A percentile compares a stretch with the other conserved stretches of the same genome.
phyloP scores from a whole-genome alignment of 495 filamentous ascomycete genomes.

The Aspergillus coremiiformis region DNA sequence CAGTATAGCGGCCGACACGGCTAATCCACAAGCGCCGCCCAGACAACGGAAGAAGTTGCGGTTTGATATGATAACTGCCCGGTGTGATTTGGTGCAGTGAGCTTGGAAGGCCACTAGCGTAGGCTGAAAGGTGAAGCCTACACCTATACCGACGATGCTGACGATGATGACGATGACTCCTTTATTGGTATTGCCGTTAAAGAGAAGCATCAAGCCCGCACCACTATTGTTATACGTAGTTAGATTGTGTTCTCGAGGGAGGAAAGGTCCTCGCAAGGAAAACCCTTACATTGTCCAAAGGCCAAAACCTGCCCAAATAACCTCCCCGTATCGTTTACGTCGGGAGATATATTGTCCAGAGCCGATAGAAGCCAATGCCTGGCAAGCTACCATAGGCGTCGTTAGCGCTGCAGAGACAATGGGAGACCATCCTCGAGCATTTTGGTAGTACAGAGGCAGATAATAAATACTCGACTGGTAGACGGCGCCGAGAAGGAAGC shows the following conservation, averaged over 20 bases:
- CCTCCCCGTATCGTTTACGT: conserved; percentile 47
- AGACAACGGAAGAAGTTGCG: conserved; percentile 58
- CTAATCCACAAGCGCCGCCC: conserved; percentile 53
- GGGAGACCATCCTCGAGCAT: conserved; percentile 43
- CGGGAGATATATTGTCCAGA: conserved; percentile 54
- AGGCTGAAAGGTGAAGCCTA: conserved; percentile 55
- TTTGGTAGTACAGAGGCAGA: conserved; percentile 49
- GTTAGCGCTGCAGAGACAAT: conserved; percentile 45
- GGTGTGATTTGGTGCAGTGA: conserved; percentile 48
- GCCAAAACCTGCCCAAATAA: conserved; percentile 50
- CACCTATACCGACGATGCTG: conserved; percentile 45
- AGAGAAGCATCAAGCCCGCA: conserved; percentile 45
- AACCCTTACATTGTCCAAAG: conserved; percentile 43
- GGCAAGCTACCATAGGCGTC: conserved; percentile 45
- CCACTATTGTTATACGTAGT: conserved; percentile 25
- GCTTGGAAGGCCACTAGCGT: conserved; percentile 57
- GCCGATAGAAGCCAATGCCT: conserved; percentile 44
- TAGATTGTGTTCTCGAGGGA: not conserved
- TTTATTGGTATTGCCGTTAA: conserved; percentile 38
- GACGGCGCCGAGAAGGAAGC: conserved; percentile 51
- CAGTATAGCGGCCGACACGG: conserved; percentile 51
- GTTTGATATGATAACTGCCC: conserved; percentile 54
- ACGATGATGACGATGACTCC: conserved; percentile 48
- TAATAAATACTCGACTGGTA: conserved; percentile 52
- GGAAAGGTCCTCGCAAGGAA: not conserved